Evolutionary conservation across 495 filamentous ascomycete species (phyloP).

Genomic region (Penicillium taxi): DNA sequence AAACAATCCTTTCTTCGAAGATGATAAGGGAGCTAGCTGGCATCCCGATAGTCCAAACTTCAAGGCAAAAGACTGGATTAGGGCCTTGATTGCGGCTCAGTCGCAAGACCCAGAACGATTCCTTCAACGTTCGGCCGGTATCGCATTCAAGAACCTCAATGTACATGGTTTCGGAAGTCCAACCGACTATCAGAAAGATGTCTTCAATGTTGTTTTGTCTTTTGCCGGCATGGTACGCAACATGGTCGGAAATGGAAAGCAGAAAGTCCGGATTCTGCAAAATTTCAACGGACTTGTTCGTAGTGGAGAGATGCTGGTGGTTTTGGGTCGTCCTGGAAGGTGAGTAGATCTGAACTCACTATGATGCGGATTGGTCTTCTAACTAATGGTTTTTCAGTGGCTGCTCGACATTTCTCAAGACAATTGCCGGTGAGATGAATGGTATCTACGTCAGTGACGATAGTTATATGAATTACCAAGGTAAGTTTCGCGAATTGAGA

Average conservation of each 20-base stretch:
- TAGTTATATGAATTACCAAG: conserved; percentile 53
- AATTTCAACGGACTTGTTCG: conserved; percentile 2
- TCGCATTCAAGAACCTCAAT: conserved; percentile 46
- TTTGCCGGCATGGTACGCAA: conserved; percentile 27
- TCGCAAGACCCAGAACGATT: conserved; percentile 28
- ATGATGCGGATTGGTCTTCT: no score
- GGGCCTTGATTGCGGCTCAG: conserved; percentile 23
- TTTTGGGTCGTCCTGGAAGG: conserved; percentile 62
- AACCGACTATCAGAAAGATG: conserved; percentile 66
- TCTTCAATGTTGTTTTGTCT: conserved; percentile 50
- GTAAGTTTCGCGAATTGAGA: no score
- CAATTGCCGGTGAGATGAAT: conserved; percentile 58
- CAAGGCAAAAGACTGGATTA: conserved; percentile 26
- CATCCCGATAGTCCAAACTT: conserved; percentile 28
- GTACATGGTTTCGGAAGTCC: conserved; percentile 61
- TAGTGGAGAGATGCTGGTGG: conserved; percentile 63
- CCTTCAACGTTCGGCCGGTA: conserved; percentile 24
- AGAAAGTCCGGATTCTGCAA: conserved; percentile 2
- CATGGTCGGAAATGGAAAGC: conserved; percentile 21
- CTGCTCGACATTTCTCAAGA: conserved; percentile 67
- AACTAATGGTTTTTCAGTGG: no score
- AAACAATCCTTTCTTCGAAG: conserved; percentile 26
- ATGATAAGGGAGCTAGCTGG: conserved; percentile 20
- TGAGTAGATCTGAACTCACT: no score
- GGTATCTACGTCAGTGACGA: conserved; percentile 52